These are phyloP conservation scores for Copromyces sp. DNA, from an alignment of 495 filamentous ascomycete genomes.

Conservation along the genomic window DNA sequence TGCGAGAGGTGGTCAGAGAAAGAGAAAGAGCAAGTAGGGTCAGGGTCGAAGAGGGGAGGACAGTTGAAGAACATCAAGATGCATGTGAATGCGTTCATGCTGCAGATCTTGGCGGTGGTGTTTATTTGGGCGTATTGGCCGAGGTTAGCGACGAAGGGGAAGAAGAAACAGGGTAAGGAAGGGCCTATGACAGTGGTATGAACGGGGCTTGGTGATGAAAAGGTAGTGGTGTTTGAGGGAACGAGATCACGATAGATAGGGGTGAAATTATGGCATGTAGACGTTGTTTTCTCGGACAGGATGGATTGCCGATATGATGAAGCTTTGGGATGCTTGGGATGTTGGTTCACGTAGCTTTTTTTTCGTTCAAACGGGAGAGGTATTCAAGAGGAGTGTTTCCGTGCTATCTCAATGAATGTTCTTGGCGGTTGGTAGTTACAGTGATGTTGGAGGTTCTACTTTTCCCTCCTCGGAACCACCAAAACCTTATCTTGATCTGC, in stretches of 20 bases:
- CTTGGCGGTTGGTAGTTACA: neutral
- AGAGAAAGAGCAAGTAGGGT: neutral
- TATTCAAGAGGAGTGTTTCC: neutral
- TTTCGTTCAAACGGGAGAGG: neutral
- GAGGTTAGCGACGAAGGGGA: conserved; percentile 4
- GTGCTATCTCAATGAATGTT: neutral
- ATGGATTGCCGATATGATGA: neutral
- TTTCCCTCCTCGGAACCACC: neutral
- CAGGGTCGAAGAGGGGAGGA: neutral
- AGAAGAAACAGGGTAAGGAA: neutral
- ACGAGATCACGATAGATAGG: neutral
- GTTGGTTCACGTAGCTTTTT: neutral
- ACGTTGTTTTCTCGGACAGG: neutral
- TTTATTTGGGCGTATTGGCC: conserved; percentile 10
- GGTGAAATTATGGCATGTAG: neutral
- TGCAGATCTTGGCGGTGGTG: conserved; percentile 9
- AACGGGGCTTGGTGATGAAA: neutral
- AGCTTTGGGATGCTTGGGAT: neutral
- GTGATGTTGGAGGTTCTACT: neutral
- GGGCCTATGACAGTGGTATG: neutral
- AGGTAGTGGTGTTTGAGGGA: neutral
- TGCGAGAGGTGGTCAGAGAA: conserved; percentile 15
- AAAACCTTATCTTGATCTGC: neutral
- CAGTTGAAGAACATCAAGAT: neutral
- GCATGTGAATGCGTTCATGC: conserved; percentile 11